Evolutionary conservation across 257 asterid species (phyloP).

Genomic region (Linderniella brevidens): DNA sequence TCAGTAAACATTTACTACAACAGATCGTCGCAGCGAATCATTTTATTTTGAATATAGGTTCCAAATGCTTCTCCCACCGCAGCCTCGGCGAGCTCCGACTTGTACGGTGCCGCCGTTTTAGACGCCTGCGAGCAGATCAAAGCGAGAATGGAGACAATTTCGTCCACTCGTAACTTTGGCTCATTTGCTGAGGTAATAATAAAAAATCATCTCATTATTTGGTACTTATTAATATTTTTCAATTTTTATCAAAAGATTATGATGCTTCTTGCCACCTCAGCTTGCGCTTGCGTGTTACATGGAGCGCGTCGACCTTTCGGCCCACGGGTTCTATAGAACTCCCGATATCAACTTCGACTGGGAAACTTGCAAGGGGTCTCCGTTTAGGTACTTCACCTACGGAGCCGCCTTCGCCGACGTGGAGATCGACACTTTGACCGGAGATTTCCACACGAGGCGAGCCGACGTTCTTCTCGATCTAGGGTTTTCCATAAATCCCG

Average conservation of each 20-base stretch:
- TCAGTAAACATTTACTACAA: neutral
- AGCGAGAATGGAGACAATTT: conserved; percentile 70
- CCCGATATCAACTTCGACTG: conserved; percentile 78
- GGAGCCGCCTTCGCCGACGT: conserved; percentile 96
- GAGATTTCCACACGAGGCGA: conserved; percentile 84
- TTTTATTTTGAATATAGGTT: conserved; percentile 25
- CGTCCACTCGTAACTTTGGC: conserved; percentile 29
- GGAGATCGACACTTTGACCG: conserved; percentile 82
- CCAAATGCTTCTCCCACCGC: conserved; percentile 98
- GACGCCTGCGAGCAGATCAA: conserved; percentile 94
- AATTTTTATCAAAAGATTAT: conserved; percentile 7
- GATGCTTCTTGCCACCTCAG: conserved; percentile 21
- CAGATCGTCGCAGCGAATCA: neutral
- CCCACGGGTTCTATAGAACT: conserved; percentile 76
- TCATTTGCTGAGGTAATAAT: conserved; percentile 73
- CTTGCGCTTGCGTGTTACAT: conserved; percentile 67
- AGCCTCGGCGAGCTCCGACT: conserved; percentile 97
- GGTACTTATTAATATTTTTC: neutral
- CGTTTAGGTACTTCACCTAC: conserved; percentile 69
- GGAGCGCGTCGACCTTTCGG: conserved; percentile 90
- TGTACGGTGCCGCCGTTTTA: conserved; percentile 92
- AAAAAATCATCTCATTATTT: no score
- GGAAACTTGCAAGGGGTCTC: conserved; percentile 58
- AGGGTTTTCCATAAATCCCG: conserved; percentile 85
- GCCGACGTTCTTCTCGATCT: conserved; percentile 77